Evolutionary conservation across 139 green algal genomes (phyloP), one percentile per base, ranked within the genome.

Genomic region (Gonium pectorale): DNA sequence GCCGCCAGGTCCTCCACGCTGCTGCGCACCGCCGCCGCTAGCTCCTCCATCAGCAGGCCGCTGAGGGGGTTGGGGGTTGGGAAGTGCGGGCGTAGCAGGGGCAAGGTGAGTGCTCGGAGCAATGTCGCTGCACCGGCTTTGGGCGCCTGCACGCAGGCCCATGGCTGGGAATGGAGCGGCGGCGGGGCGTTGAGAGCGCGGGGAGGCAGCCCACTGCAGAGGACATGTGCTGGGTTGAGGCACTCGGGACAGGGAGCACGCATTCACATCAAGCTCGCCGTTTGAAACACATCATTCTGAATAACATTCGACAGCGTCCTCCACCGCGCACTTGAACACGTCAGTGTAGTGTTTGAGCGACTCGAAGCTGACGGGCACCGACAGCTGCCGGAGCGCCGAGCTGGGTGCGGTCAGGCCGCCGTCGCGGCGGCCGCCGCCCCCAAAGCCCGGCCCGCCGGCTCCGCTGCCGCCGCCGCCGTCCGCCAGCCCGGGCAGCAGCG

Each of bases 31-130:
- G 80, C 63, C 0, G 92, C 88, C 15, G 86, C 80, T 29, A 95
- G 81, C 89, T 95, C 92, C 67, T 93, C 92, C 13, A 94, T 49
- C 38, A 93, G 81, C 37, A 93, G 81, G 11, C 59, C 63, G 35
- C 77, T 83, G 56, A 0, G 13, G 21, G 38, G 24, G 8, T 26
- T 8, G 24, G 19, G 59, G 59, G 59, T 26, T 67, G 59, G 59
- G 29, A 8, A 31, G 59, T 31, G 59, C 15, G 26, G 21, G 66
- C 5, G 40, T 13, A 31, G 37, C 2, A 69, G 31, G 62, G 62
- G 31, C n/a, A n/a, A n/a, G n/a, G n/a, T n/a, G n/a, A n/a, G n/a
- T n/a, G n/a, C n/a, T n/a, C n/a, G n/a, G n/a, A n/a, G n/a, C n/a
- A n/a, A n/a, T n/a, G n/a, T n/a, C n/a, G n/a, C n/a, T n/a, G n/a